phyloP scores from a whole-genome alignment of 345 rosid species.

The Eucalyptus pauciflora region DNA sequence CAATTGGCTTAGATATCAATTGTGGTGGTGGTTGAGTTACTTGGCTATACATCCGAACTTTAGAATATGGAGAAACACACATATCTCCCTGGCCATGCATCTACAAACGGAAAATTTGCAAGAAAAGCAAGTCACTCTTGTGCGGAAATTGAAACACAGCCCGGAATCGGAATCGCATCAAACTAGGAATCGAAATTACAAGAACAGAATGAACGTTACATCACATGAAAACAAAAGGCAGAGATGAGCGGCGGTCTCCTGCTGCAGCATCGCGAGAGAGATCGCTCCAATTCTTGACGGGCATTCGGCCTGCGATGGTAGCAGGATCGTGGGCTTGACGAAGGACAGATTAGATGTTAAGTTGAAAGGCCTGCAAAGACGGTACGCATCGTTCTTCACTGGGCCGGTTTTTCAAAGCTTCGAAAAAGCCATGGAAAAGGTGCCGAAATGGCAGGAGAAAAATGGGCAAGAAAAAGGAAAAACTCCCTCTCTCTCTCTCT shows the following conservation, averaged over 20 bases:
- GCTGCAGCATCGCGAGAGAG: neutral
- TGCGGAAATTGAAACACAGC: neutral
- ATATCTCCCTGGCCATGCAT: rapidly evolving
- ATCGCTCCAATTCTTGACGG: neutral
- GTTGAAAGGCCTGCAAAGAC: neutral
- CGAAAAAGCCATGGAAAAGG: neutral
- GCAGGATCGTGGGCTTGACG: neutral
- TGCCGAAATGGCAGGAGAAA: neutral
- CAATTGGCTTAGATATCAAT: rapidly evolving
- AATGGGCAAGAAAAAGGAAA: neutral
- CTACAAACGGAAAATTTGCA: rapidly evolving
- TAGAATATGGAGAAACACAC: rapidly evolving
- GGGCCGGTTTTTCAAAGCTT: neutral
- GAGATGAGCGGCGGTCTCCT: neutral
- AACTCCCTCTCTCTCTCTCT: neutral
- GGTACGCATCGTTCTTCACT: neutral
- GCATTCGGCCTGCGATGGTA: neutral
- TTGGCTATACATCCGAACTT: neutral
- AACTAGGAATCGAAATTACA: neutral
- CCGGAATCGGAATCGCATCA: neutral
- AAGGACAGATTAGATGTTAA: neutral
- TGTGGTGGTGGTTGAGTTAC: neutral
- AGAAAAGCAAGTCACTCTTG: neutral
- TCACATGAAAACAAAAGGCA: neutral
- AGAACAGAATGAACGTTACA: neutral